phyloP scores from a whole-genome alignment of 352 stramenopile genomes.

The Pythium biforme region DNA sequence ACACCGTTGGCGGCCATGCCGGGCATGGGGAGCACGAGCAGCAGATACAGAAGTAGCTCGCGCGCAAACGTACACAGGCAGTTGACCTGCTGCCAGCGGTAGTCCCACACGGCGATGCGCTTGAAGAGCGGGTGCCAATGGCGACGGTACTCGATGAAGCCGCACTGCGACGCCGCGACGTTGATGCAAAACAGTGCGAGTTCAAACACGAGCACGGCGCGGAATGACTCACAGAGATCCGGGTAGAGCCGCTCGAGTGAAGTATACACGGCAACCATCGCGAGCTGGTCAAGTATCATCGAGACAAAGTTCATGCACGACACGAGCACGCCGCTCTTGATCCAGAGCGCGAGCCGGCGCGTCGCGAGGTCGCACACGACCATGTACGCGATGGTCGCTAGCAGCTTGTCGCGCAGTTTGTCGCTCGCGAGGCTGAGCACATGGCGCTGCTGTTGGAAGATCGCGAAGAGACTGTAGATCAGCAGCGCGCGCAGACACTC shows the following conservation, averaged over 20 bases:
- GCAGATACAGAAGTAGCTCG: conserved; percentile 54
- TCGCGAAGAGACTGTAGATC: conserved; percentile 56
- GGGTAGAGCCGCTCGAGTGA: conserved; percentile 59
- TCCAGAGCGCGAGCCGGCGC: conserved; percentile 55
- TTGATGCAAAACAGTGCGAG: conserved; percentile 54
- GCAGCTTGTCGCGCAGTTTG: conserved; percentile 41
- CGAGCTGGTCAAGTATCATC: conserved; percentile 65
- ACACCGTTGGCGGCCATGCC: conserved; percentile 25
- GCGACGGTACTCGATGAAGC: conserved; percentile 56
- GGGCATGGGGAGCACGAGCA: conserved; percentile 55
- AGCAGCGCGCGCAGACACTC: conserved; percentile 63
- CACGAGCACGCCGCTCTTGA: conserved; percentile 76
- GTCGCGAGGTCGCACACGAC: conserved; percentile 56
- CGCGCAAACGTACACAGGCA: conserved; percentile 54
- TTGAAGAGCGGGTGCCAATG: conserved; percentile 71
- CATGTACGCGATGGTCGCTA: conserved; percentile 48
- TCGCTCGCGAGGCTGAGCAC: conserved; percentile 15
- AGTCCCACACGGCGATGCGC: conserved; percentile 53
- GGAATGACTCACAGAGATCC: conserved; percentile 36
- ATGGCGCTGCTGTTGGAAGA: conserved; percentile 42
- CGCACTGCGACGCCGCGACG: conserved; percentile 46
- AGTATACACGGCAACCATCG: conserved; percentile 54
- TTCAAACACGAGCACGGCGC: conserved; percentile 51
- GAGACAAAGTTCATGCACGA: conserved; percentile 69
- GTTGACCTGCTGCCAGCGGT: conserved; percentile 40